A percentile compares a stretch with the other conserved stretches of the same genome.
Evolutionary conservation across 495 filamentous ascomycete species (phyloP).

Genomic region (Amphirosellinia nigrospora): DNA sequence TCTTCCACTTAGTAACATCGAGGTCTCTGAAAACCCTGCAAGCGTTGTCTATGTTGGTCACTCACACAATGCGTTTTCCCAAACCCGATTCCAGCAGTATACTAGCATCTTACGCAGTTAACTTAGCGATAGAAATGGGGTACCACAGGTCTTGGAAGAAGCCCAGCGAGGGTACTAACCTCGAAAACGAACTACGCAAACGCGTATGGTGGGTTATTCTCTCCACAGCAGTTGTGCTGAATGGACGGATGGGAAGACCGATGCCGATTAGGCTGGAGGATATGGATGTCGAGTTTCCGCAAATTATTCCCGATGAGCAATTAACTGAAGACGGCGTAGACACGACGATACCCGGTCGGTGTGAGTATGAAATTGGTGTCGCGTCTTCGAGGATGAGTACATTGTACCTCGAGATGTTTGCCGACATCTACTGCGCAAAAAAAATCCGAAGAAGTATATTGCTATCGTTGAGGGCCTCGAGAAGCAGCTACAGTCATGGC

Average conservation of each 20-base stretch:
- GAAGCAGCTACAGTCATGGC: slow-evolving; percentile 60
- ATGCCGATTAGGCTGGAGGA: slow-evolving; percentile 74
- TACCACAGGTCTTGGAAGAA: slow-evolving; percentile 72
- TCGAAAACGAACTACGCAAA: slow-evolving; percentile 77
- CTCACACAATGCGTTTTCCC: slow-evolving; percentile 76
- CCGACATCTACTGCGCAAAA: slow-evolving; percentile 70
- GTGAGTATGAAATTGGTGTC: slow-evolving; percentile 68
- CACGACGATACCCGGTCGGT: slow-evolving; percentile 58
- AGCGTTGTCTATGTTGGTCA: slow-evolving; percentile 70
- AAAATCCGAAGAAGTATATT: slow-evolving; percentile 64
- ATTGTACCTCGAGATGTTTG: slow-evolving; percentile 72
- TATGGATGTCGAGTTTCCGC: slow-evolving; percentile 76
- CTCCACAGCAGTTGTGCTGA: slow-evolving; percentile 65
- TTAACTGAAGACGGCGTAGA: slow-evolving; percentile 59
- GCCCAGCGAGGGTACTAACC: slow-evolving; percentile 56
- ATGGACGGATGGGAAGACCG: slow-evolving; percentile 75
- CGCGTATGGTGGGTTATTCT: slow-evolving; percentile 76
- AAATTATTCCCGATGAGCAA: slow-evolving; percentile 70
- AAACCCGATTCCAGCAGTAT: slow-evolving; percentile 76
- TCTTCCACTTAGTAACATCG: slow-evolving; percentile 64
- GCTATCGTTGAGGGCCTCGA: slow-evolving; percentile 67
- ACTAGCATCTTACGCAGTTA: slow-evolving; percentile 64
- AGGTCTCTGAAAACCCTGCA: slow-evolving; percentile 70
- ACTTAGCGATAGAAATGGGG: slow-evolving; percentile 72
- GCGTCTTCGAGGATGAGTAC: slow-evolving; percentile 63